Conservation (phyloP, 306 rosid species). For the Cucurbita moschata region DNA sequence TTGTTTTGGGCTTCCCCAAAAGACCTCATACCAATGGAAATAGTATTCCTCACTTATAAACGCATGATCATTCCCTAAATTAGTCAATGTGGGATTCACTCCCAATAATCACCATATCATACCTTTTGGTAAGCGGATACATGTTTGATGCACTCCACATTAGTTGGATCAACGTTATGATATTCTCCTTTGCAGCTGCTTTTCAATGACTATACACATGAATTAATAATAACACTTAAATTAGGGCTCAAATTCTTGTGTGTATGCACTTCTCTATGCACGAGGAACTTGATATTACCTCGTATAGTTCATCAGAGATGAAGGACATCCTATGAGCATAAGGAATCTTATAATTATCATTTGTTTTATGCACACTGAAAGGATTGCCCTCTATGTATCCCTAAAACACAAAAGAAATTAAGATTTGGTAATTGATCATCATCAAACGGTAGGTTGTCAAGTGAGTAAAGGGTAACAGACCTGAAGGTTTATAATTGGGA, state of each 20-base stretch:
- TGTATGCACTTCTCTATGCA: not conserved
- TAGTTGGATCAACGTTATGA: constrained; percentile 10
- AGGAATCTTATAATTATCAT: constrained; percentile 10
- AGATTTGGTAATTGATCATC: too few species aligned
- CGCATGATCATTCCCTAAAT: too few species aligned
- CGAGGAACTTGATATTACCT: constrained; percentile 10
- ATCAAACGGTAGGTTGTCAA: not conserved
- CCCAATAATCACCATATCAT: not conserved
- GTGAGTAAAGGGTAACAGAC: constrained; percentile 1
- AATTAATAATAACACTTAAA: not conserved
- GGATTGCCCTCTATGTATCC: constrained; percentile 53
- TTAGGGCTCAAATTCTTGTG: too few species aligned
- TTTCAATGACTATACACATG: constrained; percentile 9
- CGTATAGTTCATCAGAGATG: constrained; percentile 42
- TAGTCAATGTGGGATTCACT: too few species aligned
- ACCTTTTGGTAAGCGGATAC: constrained; percentile 11
- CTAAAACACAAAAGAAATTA: constrained; percentile 8
- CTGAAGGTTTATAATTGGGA: constrained; percentile 46
- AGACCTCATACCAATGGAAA: too few species aligned
- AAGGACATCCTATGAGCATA: constrained; percentile 47
- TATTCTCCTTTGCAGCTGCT: constrained; percentile 37
- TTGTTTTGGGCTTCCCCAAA: too few species aligned
- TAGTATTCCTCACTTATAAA: too few species aligned
- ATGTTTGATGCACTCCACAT: constrained; percentile 21
- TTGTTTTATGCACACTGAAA: not conserved